Conservation (phyloP, 129 eudicot genomes). For the Dittrichia graveolens region DNA sequence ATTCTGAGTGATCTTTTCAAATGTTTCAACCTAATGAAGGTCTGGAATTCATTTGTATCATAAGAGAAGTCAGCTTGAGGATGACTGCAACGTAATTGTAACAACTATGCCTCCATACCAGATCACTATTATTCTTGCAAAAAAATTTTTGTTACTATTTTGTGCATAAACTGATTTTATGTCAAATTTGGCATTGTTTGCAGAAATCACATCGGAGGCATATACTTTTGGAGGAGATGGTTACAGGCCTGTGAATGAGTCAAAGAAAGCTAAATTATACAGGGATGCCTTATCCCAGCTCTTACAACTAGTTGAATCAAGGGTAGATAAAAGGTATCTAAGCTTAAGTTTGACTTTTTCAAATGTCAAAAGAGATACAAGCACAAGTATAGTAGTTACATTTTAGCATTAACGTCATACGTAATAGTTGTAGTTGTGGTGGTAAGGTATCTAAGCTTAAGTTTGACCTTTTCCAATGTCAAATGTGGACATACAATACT, state of each 20-base stretch:
- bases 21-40: too few relatives aligned
- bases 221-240: constrained; percentile 37
- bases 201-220: constrained; percentile 56
- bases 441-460: too few relatives aligned
- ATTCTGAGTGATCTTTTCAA: too few relatives aligned
- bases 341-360: constrained; percentile 14
- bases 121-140: not conserved
- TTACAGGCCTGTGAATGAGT: constrained; percentile 46
- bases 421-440: too few relatives aligned
- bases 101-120: not conserved
- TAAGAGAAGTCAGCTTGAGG: not conserved
- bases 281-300: constrained; percentile 65
- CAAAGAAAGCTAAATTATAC: constrained; percentile 39
- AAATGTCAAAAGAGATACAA: not conserved
- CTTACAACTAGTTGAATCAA: constrained; percentile 44
- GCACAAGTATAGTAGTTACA: not conserved
- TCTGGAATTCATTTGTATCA: too few relatives aligned
- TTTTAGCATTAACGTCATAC: not conserved
- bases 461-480: too few relatives aligned
- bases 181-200: not conserved
- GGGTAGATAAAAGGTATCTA: constrained; percentile 47
- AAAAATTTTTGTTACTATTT: not conserved
- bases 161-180: not conserved
- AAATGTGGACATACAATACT: not conserved
- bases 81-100: not conserved